Base-by-base conservation (phyloP, 1,284 basidiomycete species). In the Gomphus sp. region DNA sequence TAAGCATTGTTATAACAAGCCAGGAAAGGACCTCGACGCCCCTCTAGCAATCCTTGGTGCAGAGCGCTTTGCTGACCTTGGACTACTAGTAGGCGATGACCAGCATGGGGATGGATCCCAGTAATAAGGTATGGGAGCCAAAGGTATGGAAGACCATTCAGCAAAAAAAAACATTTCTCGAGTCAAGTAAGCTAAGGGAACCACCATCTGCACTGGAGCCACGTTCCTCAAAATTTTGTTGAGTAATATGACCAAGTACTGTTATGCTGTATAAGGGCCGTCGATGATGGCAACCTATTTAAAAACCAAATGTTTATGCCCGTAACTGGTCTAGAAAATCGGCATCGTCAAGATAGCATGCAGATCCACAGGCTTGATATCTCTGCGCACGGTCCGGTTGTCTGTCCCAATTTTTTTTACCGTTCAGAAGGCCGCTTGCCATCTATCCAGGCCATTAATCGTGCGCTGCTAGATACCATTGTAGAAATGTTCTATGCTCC, bases 1-100 rank as follows among this genome's bases (percentile, higher is more conserved):
- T 69, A 89, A 89, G 34, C 89, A 93, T 68, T 99, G 94, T 73
- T 99, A 98, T 80, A 99, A 99, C 81, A 97, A 95, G 76, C 87
- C 97, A 0, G 85, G 85, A 25, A 97, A 93, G 75, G 96, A 99
- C 66, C 81, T 99, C 52, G 22, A 22, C 22, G 75, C 80, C 33
- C 84, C 87, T 44, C 74, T 98, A 16, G 82, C 85, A 69, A 80
- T 81, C 56, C 80, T 95, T 34, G 92, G 92, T 36, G 89, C 82
- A 16, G 75, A 85, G 66, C 84, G 88, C 55, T 78, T 93, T 60
- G 82, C 78, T 9, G 77, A 81, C 31, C 70, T 95, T 10, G 95
- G 94, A 25, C 80, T 99, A 14, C 22, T 22, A 22, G 22, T 22
- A 22, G 97, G 93, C 49, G 94, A 99, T 71, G 96, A 99, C 71